A percentile compares a stretch with the other conserved stretches of the same genome.
Evolutionary conservation across 2,329 filamentous ascomycete genomes (phyloP).

Genomic region (Tolypocladium ovalisporum): DNA sequence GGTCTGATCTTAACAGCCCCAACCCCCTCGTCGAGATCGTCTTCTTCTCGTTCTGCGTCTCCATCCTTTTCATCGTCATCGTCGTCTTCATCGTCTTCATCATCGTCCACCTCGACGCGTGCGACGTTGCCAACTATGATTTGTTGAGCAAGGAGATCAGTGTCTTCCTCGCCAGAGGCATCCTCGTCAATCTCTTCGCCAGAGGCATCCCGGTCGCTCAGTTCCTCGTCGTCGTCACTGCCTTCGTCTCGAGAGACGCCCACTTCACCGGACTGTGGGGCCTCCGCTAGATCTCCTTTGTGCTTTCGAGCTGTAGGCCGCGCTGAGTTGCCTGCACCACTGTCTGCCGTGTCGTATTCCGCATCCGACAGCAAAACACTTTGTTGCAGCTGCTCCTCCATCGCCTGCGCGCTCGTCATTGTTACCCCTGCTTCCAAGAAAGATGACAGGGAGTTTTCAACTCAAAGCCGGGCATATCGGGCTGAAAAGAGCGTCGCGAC

Average conservation of each 20-base stretch:
- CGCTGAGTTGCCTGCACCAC: slow-evolving; percentile 15
- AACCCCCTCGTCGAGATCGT: slow-evolving; percentile 42
- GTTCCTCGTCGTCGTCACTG: slow-evolving; percentile 21
- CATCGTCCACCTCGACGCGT: slow-evolving; percentile 18
- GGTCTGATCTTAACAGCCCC: slow-evolving; percentile 47
- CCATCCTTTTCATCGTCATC: slow-evolving; percentile 23
- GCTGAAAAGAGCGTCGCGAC: slow-evolving; percentile 10
- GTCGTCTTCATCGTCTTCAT: slow-evolving; percentile 22
- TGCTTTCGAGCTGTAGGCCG: slow-evolving; percentile 10
- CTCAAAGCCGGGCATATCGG: slow-evolving; percentile 19
- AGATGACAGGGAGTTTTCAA: slow-evolving; percentile 5
- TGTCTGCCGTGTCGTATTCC: slow-evolving; percentile 26
- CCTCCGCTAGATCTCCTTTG: not conserved
- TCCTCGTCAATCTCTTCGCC: slow-evolving; percentile 28
- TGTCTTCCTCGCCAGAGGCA: slow-evolving; percentile 30
- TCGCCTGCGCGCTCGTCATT: slow-evolving; percentile 42
- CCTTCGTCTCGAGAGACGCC: slow-evolving; percentile 1
- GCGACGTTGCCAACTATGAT: slow-evolving; percentile 14
- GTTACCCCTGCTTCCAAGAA: slow-evolving; percentile 15
- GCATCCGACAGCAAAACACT: slow-evolving; percentile 41
- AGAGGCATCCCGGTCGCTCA: slow-evolving; percentile 27
- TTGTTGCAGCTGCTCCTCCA: slow-evolving; percentile 47
- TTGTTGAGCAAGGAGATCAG: slow-evolving; percentile 17
- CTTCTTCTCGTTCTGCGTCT: slow-evolving; percentile 16
- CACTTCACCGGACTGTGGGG: not conserved